Evolutionary conservation across 2,329 filamentous ascomycete genomes (phyloP), one percentile per base, ranked within the genome.

Genomic region (Penicillium sp.): DNA sequence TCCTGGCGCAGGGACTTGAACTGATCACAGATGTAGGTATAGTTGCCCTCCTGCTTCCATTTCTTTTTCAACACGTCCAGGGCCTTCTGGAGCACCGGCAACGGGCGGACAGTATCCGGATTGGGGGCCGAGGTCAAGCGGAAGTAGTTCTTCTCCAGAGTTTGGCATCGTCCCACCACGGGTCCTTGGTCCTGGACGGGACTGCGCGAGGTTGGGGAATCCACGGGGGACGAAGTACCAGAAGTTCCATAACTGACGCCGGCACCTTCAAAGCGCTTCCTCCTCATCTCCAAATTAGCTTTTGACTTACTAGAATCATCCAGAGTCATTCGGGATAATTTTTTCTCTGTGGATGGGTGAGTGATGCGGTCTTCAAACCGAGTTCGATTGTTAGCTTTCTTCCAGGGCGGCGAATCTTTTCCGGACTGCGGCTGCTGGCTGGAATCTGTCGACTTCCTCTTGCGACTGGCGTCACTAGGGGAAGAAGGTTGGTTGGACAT

Each of bases 1-100:
- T 99, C 95, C 84, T 99, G 95, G 64, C 95, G 92, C 77, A 99
- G 86, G 17, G 95, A 97, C 80, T 99, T 99, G 85, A 99, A 96
- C 84, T 99, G 95, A 76, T 99, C 93, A 86, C 95, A 98, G 67
- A 97, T 96, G 80, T 97, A 99, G 70, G 88, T 89, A 79, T 99
- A 99, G 80, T 98, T 97, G 80, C 89, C 90, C 72, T 97, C 93
- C 70, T 89, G 88, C 75, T 89, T 91, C 95, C 95, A 99, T 81
- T 96, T 98, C 82, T 89, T 91, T 83, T 96, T 96, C 66, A 99
- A 82, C 53, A 96, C 82, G 69, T 96, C 92, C 77, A 99, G 80
- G 6, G 94, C 93, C 79, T 95, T 89, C 69, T 90, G 88, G 66
- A 99, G 81, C 24, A 99, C 83, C 53, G 81, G 80, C 74, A 96